Conservation (phyloP, 176 grass and related monocot genomes). For the Miscanthus lutarioriparius region DNA sequence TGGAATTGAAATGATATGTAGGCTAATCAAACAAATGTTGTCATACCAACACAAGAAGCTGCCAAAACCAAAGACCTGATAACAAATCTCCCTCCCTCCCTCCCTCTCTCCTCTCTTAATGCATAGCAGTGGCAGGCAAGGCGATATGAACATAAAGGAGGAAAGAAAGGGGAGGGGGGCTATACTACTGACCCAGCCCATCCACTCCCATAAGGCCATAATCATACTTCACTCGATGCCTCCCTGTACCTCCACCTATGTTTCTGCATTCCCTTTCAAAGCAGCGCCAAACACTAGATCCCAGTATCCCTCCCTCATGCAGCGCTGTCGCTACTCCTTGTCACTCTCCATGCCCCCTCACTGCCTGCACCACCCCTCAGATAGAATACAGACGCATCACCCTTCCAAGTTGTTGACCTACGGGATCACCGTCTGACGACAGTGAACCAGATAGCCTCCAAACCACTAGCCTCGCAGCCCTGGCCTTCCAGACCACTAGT, state of each 20-base stretch:
- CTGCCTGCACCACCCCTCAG: background rate
- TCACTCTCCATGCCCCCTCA: background rate
- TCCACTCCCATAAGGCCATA: background rate
- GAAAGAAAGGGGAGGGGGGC: background rate
- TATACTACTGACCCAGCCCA: background rate
- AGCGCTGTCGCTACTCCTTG: background rate
- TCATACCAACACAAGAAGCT: background rate
- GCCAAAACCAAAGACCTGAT: conserved; percentile 3
- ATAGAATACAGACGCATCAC: background rate
- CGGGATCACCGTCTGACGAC: no score
- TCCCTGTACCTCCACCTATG: background rate
- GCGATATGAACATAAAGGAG: background rate
- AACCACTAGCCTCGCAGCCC: no score
- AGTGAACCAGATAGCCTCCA: no score
- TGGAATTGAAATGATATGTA: conserved; percentile 36
- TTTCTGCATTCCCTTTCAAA: background rate
- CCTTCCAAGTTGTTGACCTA: no score
- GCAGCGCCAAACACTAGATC: background rate
- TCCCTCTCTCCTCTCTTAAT: background rate
- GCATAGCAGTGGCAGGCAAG: background rate
- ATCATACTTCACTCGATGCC: background rate
- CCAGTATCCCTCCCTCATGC: background rate
- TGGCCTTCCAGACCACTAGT: no score
- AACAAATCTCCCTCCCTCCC: background rate
- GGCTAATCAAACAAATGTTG: conserved; percentile 21